These are phyloP conservation scores for Cryptococcus sp. DNA, from an alignment of 1,284 basidiomycete genomes.

Conservation along the genomic window DNA sequence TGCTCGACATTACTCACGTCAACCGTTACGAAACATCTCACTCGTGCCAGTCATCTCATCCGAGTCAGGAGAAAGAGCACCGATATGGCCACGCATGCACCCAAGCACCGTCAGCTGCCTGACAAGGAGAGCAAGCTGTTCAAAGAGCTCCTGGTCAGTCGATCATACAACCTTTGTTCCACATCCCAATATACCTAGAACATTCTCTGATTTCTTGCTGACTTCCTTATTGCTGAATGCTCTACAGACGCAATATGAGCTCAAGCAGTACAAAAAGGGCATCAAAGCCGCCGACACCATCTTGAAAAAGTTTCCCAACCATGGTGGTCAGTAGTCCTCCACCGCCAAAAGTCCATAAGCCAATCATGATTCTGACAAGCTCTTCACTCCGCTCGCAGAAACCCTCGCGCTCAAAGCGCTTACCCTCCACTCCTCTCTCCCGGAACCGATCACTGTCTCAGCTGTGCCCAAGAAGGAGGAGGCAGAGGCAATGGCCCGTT, in stretches of 20 bases:
- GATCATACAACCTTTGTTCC: not conserved
- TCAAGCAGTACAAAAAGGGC: slow-evolving; percentile 84
- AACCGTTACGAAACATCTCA: too few relatives aligned
- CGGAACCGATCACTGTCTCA: slow-evolving; percentile 46
- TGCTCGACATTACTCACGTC: too few relatives aligned
- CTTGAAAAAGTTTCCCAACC: slow-evolving; percentile 92
- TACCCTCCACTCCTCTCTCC: slow-evolving; percentile 61
- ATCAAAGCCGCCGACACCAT: slow-evolving; percentile 91
- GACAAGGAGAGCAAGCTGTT: slow-evolving; percentile 85
- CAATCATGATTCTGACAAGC: slow-evolving; percentile 25
- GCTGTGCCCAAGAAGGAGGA: slow-evolving; percentile 71
- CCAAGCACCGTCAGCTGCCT: slow-evolving; percentile 60
- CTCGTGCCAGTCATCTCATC: not conserved
- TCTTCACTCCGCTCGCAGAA: slow-evolving; percentile 59
- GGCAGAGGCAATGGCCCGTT: slow-evolving; percentile 77
- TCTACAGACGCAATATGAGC: slow-evolving; percentile 71
- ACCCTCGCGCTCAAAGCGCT: slow-evolving; percentile 93
- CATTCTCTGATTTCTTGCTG: slow-evolving; percentile 1
- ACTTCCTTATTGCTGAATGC: not conserved
- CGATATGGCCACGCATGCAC: slow-evolving; percentile 29
- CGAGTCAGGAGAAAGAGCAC: not conserved
- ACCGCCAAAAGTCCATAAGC: slow-evolving; percentile 21
- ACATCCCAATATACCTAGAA: not conserved
- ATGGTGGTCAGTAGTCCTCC: slow-evolving; percentile 71
- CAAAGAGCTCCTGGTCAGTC: slow-evolving; percentile 74